These are phyloP conservation scores for Talaromyces verruculosus DNA, from an alignment of 2,329 filamentous ascomycete genomes.

Conservation along the genomic window DNA sequence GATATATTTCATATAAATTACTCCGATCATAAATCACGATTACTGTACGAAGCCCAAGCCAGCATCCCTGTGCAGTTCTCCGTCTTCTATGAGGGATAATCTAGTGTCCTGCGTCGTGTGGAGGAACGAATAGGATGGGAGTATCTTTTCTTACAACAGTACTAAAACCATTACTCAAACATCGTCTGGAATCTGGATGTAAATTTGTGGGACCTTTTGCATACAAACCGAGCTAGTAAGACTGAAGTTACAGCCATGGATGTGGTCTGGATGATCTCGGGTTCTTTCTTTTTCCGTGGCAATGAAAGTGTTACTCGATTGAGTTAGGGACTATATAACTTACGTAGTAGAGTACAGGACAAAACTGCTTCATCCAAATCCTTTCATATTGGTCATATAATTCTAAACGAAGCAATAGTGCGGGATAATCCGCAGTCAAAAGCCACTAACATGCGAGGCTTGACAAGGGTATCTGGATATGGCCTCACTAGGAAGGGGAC, in stretches of 20 bases:
- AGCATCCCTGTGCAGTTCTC: neutral
- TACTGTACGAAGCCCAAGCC: neutral
- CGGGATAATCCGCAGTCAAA: neutral
- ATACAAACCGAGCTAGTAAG: slow-evolving; percentile 2
- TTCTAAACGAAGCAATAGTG: neutral
- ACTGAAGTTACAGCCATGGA: neutral
- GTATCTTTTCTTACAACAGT: neutral
- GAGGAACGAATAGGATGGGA: neutral
- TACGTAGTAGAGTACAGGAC: neutral
- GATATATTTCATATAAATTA: slow-evolving; percentile 3
- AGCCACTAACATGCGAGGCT: neutral
- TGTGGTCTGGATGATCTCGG: neutral
- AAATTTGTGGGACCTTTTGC: slow-evolving; percentile 20
- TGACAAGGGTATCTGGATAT: neutral
- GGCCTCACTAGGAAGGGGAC: neutral
- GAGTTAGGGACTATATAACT: neutral
- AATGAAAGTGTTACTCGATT: neutral
- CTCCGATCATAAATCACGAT: neutral
- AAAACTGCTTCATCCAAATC: neutral
- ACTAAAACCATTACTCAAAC: neutral
- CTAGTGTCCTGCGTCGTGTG: neutral
- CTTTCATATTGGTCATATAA: neutral
- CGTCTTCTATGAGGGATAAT: neutral
- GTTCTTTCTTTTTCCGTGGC: neutral
- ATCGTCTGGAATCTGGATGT: neutral